Evolutionary conservation across 108 stramenopile species (phyloP), one percentile per base, ranked within the genome.

Genomic region (Mayamaea pseudoterrestris): DNA sequence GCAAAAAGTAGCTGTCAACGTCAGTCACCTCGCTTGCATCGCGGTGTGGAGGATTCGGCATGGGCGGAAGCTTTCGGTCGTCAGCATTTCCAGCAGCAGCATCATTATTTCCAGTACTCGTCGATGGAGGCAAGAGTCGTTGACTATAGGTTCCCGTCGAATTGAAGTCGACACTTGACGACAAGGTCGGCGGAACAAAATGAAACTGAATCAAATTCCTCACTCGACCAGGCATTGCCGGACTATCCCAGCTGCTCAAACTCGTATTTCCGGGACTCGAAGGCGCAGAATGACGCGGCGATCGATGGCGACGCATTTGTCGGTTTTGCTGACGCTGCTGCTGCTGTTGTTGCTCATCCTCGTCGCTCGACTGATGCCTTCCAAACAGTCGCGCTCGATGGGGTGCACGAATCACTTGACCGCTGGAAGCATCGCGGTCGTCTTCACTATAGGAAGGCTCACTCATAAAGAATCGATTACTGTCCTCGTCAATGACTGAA

Each of bases 231-330:
- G 37, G 18, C 37, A 39, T 39, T 14, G 37, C 37, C 20, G 50
- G 53, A 29, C 62, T 65, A 25, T 74, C 73, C 54, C 59, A 63
- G 2, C 66, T 64, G 27, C 61, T 67, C 11, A 68, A 30, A 61
- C 61, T 66, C 6, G 66, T 61, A 48, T 68, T 74, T 26, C 61
- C 72, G 18, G 73, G 73, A 31, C 30, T 54, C 6, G 48, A 23
- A 5, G 63, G 54, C 0, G 58, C 57, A 13, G 42, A 16, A n/a
- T n/a, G n/a, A n/a, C n/a, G n/a, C n/a, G n/a, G 23, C 30, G 41
- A 27, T 20, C 22, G 24, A 13, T 20, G 11, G 25, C n/a, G 9
- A 29, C 20, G 7, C 44, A 50, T 12, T 13, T 24, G 16, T 18
- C 25, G 44, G 1, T 29, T 53, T 3, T 22, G 36, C 35, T 35